A percentile compares a stretch with the other conserved stretches of the same genome.
Conservation (phyloP, 768 basidiomycete genomes). For the Dendrothele bispora region DNA sequence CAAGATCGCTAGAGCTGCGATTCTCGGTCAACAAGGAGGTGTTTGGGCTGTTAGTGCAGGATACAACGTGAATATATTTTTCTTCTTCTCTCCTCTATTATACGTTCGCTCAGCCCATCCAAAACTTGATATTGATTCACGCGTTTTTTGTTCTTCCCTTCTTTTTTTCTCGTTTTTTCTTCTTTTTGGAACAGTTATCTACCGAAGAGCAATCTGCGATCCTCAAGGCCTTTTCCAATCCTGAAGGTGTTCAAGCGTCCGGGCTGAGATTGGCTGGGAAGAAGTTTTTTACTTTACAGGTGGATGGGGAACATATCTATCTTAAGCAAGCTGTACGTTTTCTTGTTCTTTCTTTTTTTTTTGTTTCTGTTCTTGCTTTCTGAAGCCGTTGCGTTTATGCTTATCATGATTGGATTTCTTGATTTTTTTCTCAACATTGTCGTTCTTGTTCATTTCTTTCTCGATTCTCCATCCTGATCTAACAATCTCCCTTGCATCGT, state of each 20-base stretch:
- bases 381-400: too few species aligned
- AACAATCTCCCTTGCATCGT: too few species aligned
- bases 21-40: conserved; percentile 71
- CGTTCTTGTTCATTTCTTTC: too few species aligned
- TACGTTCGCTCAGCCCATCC: too few species aligned
- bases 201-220: conserved; percentile 63
- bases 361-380: conserved; percentile 1
- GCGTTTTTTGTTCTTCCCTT: background rate
- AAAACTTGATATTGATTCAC: conserved; percentile 10
- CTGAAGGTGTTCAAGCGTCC: conserved; percentile 39
- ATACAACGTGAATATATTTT: conserved; percentile 49
- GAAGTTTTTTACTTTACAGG: conserved; percentile 75
- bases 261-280: conserved; percentile 66
- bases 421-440: too few species aligned
- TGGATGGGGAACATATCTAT: conserved; percentile 54
- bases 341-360: background rate
- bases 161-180: background rate
- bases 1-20: conserved; percentile 76
- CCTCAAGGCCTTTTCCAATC: conserved; percentile 44
- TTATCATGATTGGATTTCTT: too few species aligned
- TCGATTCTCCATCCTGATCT: too few species aligned
- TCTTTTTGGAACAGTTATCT: conserved; percentile 48
- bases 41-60: conserved; percentile 70
- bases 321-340: conserved; percentile 76
- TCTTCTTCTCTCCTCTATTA: too few species aligned